These are phyloP conservation scores for Oropetium thomaeum DNA, from an alignment of 176 grass and related monocot genomes.

Conservation along the genomic window DNA sequence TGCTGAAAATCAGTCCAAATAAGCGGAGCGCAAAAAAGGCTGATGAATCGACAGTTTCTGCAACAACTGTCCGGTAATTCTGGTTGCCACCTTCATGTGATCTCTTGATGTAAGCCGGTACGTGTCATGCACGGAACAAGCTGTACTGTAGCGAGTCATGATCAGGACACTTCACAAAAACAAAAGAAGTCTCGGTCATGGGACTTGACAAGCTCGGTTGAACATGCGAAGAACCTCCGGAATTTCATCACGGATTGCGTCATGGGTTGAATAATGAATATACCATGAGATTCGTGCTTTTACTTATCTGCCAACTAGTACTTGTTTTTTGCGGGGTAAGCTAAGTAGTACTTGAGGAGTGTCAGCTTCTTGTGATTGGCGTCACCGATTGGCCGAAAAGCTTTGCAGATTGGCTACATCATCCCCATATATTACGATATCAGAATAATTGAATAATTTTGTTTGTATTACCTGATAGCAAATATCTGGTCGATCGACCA, in stretches of 20 bases:
- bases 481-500: background rate
- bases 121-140: background rate
- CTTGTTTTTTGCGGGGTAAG: no score
- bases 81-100: background rate
- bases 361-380: background rate
- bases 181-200: background rate
- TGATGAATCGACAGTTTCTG: background rate
- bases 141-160: background rate
- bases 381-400: background rate
- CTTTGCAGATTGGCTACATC: background rate
- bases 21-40: background rate
- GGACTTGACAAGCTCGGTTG: background rate
- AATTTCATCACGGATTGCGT: background rate
- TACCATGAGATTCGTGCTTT: background rate
- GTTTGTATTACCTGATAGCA: background rate
- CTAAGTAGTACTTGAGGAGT: background rate
- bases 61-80: background rate
- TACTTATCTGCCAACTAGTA: no score
- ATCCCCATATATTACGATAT: background rate
- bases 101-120: constrained; percentile 6
- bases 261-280: background rate
- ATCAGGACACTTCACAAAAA: background rate
- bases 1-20: background rate
- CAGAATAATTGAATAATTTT: background rate
- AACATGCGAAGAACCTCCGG: background rate